Base-by-base conservation (phyloP, 805 yeast genomes). In the Wickerhamiella occidentalis region DNA sequence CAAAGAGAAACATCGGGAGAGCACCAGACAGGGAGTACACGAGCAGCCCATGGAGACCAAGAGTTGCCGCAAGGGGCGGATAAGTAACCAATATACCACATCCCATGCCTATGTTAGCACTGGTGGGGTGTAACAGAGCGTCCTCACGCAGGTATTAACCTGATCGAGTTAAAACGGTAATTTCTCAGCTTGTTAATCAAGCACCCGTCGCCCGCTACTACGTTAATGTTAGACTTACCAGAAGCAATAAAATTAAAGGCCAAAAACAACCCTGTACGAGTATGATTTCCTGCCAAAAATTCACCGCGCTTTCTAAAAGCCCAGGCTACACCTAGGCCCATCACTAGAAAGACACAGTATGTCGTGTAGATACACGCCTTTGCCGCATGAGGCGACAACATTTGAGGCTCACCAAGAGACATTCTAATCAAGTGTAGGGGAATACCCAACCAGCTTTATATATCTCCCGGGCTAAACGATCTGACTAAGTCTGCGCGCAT, bases 201-300 rank as follows among this genome's bases (percentile, higher is more conserved):
- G 61, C 60, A 56, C 61, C 60, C 60, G 61, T 43, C 47, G 56
- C 51, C 51, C 53, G 51, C 44, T 12, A 26, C 33, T 23, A 18
- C 29, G 40, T 45, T 21, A 6, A 15, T 5, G 8, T 29, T 30
- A 48, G 42, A 47, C 60, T 57, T 58, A 58, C 94, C 94, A 56
- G 94, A 80, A 46, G 96, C 96, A 49, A 88, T 78, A 62, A 88
- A 88, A 64, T 88, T 88, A 52, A 88, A 70, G 1, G 95, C 83
- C 57, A 88, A 68, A 0, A 95, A 95, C 13, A 85, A 37, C 29
- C 86, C 94, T 40, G 72, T 72, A 58, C 84, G 88, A 0, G 95
- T 78, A 11, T 92, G 81, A 66, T 87, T 85, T 2, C 88, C 80
- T 1, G 87, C 73, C 49, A 87, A 66, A 60, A 84, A 88, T 5